A percentile compares a stretch with the other conserved stretches of the same genome.
Conservation (phyloP, 139 green algal genomes). For the Raphidocelis subcapitata region DNA sequence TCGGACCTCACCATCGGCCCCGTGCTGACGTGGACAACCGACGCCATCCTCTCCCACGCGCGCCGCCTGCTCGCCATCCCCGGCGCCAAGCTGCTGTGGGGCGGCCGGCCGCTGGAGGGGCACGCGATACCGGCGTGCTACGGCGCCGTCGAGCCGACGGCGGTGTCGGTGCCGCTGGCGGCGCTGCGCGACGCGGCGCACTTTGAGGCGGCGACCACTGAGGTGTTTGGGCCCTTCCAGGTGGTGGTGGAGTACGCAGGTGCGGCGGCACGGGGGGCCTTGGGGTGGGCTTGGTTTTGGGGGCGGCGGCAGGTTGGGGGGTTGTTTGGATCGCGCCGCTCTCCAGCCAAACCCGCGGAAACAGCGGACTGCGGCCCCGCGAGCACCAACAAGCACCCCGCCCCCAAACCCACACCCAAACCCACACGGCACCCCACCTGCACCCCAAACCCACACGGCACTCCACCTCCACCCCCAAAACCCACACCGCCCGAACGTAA, state of each 20-base stretch:
- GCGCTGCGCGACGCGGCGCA: conserved; percentile 60
- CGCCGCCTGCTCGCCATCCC: conserved; percentile 78
- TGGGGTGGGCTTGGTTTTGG: neutral
- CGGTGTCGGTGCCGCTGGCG: conserved; percentile 90
- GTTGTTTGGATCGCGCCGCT: neutral
- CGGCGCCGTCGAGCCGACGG: conserved; percentile 93
- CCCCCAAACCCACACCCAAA: too few relatives aligned
- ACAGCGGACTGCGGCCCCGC: too few relatives aligned
- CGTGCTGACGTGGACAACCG: conserved; percentile 89
- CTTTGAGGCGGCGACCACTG: conserved; percentile 82
- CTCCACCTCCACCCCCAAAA: too few relatives aligned
- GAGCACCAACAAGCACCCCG: too few relatives aligned
- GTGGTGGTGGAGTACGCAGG: conserved; percentile 40
- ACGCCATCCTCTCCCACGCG: conserved; percentile 80
- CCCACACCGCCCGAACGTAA: too few relatives aligned
- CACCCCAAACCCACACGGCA: too few relatives aligned
- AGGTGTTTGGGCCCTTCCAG: conserved; percentile 97
- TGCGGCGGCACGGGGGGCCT: conserved; percentile 6
- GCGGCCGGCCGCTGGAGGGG: conserved; percentile 73
- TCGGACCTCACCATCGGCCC: conserved; percentile 90
- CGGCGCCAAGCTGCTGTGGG: conserved; percentile 83
- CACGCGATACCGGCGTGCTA: conserved; percentile 93
- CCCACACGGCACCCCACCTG: too few relatives aligned
- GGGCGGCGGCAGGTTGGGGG: too few relatives aligned
- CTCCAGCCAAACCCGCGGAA: too few relatives aligned